Percentiles rank a stretch among this genome's conserved stretches.
These are phyloP conservation scores for Aspergillus vadensis DNA, from an alignment of 2,329 filamentous ascomycete genomes.

Conservation along the genomic window DNA sequence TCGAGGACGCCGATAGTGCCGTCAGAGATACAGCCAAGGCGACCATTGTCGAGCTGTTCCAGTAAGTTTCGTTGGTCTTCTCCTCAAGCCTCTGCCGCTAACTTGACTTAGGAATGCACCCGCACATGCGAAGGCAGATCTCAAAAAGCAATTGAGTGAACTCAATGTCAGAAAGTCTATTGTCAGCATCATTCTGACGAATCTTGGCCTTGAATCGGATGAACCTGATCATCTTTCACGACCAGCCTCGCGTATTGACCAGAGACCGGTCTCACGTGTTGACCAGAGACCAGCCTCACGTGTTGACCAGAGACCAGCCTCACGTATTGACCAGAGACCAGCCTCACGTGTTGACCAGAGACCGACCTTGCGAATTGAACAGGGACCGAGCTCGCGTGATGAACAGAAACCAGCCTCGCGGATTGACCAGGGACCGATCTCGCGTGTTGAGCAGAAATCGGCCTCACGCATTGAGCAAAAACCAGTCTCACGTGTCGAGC, in stretches of 20 bases:
- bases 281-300: background rate
- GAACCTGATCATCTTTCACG: constrained; percentile 12
- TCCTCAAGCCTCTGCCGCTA: constrained; percentile 4
- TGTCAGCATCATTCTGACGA: constrained; percentile 75
- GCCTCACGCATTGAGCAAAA: too few relatives aligned
- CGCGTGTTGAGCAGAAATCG: too few relatives aligned
- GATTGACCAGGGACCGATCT: too few relatives aligned
- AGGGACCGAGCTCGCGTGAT: too few relatives aligned
- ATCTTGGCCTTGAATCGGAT: constrained; percentile 59
- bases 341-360: constrained; percentile 33
- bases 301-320: constrained; percentile 29
- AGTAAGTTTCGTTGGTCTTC: constrained; percentile 50
- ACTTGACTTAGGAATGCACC: constrained; percentile 65
- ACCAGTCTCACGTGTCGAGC: too few relatives aligned
- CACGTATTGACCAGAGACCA: too few relatives aligned
- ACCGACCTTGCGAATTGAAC: constrained; percentile 14
- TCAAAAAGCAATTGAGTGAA: constrained; percentile 81
- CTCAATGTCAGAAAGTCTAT: constrained; percentile 87
- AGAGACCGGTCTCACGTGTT: background rate
- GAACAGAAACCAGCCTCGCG: too few relatives aligned
- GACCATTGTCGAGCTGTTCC: constrained; percentile 84
- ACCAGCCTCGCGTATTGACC: constrained; percentile 19
- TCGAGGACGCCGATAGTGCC: constrained; percentile 86
- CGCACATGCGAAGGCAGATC: constrained; percentile 79
- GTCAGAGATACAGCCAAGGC: constrained; percentile 83